These are phyloP conservation scores for Lactarius sanguifluus DNA, from an alignment of 768 basidiomycete species.

Conservation along the genomic window DNA sequence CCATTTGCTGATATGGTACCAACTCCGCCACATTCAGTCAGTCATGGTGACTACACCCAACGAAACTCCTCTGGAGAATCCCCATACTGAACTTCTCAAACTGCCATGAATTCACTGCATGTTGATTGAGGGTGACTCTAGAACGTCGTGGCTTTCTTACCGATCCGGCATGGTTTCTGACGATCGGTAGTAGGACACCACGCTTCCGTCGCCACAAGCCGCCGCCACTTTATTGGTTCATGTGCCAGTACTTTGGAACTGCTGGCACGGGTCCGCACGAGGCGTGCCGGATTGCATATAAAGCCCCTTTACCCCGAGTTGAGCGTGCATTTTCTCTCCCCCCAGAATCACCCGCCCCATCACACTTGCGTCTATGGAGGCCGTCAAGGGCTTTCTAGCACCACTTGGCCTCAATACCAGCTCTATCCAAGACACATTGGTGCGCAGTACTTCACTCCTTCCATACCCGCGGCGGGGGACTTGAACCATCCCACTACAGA, in stretches of 20 bases:
- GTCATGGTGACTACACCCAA: neutral
- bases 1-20: conserved; percentile 16
- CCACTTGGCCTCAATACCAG: conserved; percentile 63
- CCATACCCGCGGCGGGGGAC: neutral
- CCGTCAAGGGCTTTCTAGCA: conserved; percentile 68
- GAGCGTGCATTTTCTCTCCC: conserved; percentile 16
- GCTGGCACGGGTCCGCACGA: conserved; percentile 27
- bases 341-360: conserved; percentile 26
- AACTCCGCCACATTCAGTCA: conserved; percentile 16
- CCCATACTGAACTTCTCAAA: neutral
- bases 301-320: conserved; percentile 23
- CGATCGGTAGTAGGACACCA: conserved; percentile 7
- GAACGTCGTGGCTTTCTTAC: conserved; percentile 18
- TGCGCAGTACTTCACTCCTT: conserved; percentile 37
- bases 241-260: neutral
- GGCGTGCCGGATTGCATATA: conserved; percentile 30
- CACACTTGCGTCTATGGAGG: conserved; percentile 51
- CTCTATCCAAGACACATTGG: conserved; percentile 78
- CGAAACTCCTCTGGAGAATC: conserved; percentile 17
- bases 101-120: conserved; percentile 20
- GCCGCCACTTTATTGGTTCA: conserved; percentile 6
- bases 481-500: conserved; percentile 44
- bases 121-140: conserved; percentile 20
- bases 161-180: conserved; percentile 18
- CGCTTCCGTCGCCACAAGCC: conserved; percentile 1